Conservation (phyloP, 2,329 filamentous ascomycete genomes). For the Byssoonygena ceratinophila region DNA sequence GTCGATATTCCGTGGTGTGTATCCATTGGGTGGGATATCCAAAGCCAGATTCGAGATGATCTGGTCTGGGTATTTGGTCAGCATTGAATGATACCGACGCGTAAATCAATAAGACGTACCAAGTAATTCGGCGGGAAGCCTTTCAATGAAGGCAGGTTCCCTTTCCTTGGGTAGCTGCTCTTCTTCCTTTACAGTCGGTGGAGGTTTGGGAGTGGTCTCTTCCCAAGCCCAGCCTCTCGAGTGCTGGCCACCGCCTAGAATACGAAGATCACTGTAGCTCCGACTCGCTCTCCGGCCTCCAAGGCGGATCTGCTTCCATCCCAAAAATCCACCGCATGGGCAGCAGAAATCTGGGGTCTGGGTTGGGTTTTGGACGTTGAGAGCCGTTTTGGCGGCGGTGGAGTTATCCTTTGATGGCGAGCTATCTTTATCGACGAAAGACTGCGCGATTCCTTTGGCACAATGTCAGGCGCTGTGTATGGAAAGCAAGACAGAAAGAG, state of each 20-base stretch:
- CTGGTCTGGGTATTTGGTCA: conserved; percentile 41
- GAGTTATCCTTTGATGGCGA: conserved; percentile 22
- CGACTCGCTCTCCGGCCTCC: conserved; percentile 36
- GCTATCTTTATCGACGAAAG: conserved; percentile 33
- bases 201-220: conserved; percentile 15
- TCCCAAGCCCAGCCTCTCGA: conserved; percentile 38
- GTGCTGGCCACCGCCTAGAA: conserved; percentile 25
- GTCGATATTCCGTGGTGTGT: conserved; percentile 66
- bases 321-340: conserved; percentile 36
- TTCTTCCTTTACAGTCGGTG: conserved; percentile 18
- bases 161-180: conserved; percentile 22
- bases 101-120: conserved; percentile 43
- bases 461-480: neutral
- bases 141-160: conserved; percentile 49
- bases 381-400: conserved; percentile 18
- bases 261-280: conserved; percentile 36
- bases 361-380: conserved; percentile 25
- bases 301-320: conserved; percentile 38
- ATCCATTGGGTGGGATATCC: conserved; percentile 64
- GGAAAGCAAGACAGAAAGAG: neutral
- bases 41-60: conserved; percentile 66
- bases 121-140: conserved; percentile 58
- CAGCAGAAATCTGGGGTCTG: conserved; percentile 36
- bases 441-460: conserved; percentile 33
- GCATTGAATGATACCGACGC: neutral